Percentiles rank a stretch among this genome's conserved stretches.
Evolutionary conservation across 2,329 filamentous ascomycete genomes (phyloP).

Genomic region (Xylaria hypoxylon): DNA sequence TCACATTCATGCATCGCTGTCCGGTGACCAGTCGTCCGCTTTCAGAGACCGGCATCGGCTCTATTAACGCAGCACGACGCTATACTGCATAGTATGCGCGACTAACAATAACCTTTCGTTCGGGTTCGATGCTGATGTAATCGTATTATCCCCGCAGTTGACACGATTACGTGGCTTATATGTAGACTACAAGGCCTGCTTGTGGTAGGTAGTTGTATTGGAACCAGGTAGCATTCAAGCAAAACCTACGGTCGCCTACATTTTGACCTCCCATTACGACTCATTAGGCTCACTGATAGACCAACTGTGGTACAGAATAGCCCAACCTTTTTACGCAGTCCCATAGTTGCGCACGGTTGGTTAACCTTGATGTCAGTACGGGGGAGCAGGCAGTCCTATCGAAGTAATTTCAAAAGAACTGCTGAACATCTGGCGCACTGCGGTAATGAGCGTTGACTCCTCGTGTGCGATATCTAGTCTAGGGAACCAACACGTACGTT

Average conservation of each 20-base stretch:
- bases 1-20: constrained; percentile 16
- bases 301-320: constrained; percentile 4
- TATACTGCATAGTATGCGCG: not conserved
- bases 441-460: too few relatives aligned
- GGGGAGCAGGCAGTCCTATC: not conserved
- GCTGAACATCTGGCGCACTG: constrained; percentile 1
- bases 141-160: not conserved
- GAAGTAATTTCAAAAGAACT: constrained; percentile 10
- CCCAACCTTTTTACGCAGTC: not conserved
- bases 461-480: not conserved
- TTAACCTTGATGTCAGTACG: not conserved
- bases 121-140: constrained; percentile 9
- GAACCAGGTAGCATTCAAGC: constrained; percentile 10
- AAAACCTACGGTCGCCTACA: not conserved
- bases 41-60: constrained; percentile 5
- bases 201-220: not conserved
- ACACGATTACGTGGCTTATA: constrained; percentile 16
- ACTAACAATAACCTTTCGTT: constrained; percentile 1
- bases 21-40: constrained; percentile 15
- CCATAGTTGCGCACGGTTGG: not conserved
- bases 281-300: not conserved
- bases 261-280: constrained; percentile 8
- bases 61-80: not conserved
- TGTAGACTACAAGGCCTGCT: not conserved
- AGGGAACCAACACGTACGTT: not conserved